Evolutionary conservation across 371 early-diverging fungal genomes (phyloP), one percentile per base, ranked within the genome.

Genomic region (Apophysomyces variabilis): DNA sequence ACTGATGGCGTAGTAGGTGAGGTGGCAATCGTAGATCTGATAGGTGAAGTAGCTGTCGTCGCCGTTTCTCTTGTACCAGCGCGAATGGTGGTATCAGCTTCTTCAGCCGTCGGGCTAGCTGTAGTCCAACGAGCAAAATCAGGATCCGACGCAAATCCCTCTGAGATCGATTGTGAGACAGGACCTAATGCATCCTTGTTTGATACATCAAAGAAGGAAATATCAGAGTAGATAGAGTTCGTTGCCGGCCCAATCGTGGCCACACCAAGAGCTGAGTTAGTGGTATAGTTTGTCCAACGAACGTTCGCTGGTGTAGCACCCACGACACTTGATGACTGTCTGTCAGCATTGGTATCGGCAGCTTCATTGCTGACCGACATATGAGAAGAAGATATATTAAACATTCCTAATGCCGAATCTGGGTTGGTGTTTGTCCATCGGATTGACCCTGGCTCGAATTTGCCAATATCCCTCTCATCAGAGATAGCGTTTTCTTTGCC

Each of bases 91-190:
- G 50, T 18, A 46, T 45, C 35, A 38, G 65, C n/a, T 39, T 47
- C 38, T 60, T 68, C 41, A 16, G 43, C 41, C 26, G 6, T 18
- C 32, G 7, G 62, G 38, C 32, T 26, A 1, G 76, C 69, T 1
- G 72, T 69, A 3, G 76, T 78, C 79, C 79, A 78, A 35, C 70
- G 73, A 57, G 60, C 63, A 43, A 79, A 66, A 60, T 76, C 79
- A 9, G 76, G 76, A 45, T 79, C 79, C 18, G 73, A 66, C 6
- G 72, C 67, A 45, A 76, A 68, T 16, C 67, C 77, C 18, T 62
- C 67, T 0, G 67, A 46, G n/a, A 68, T 32, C 7, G 71, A 63
- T 16, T 50, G 59, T 35, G 43, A 58, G 18, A 66, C 44, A 26
- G 57, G 16, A 26, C 50, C 60, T 60, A 67, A 63, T 13, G 61